Percentiles rank a stretch among this genome's conserved stretches.
phyloP scores from a whole-genome alignment of 177 flowering plant genomes.

The Tripterygium wilfordii region DNA sequence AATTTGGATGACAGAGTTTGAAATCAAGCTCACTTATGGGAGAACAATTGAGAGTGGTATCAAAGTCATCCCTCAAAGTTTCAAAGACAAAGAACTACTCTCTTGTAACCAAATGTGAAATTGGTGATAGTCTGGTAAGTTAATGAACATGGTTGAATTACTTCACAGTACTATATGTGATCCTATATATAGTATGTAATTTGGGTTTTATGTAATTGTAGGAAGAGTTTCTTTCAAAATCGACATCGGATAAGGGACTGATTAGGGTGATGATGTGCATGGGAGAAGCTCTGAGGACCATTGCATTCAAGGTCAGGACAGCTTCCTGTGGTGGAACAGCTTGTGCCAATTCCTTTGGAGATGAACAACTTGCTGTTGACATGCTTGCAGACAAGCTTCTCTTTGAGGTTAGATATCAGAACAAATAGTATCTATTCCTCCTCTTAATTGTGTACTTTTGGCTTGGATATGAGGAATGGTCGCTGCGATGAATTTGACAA shows the following conservation, averaged over 20 bases:
- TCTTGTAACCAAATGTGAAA: conserved; percentile 56
- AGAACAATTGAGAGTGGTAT: conserved; percentile 43
- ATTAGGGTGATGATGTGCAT: conserved; percentile 78
- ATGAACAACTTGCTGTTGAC: conserved; percentile 97
- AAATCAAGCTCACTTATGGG: conserved; percentile 74
- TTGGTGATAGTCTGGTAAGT: conserved; percentile 91
- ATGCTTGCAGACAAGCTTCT: conserved; percentile 90
- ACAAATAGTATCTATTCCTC: background rate
- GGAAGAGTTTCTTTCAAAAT: conserved; percentile 86
- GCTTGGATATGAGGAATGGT: too few species aligned
- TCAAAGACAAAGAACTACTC: conserved; percentile 41
- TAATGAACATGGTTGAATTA: too few species aligned
- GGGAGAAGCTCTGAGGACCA: conserved; percentile 97
- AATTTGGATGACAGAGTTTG: conserved; percentile 57
- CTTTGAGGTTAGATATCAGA: conserved; percentile 53
- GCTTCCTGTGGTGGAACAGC: conserved; percentile 99
- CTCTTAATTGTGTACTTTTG: too few species aligned
- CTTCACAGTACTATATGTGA: too few species aligned
- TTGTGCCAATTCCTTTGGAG: conserved; percentile 93
- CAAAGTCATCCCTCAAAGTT: conserved; percentile 44
- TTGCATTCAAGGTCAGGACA: conserved; percentile 89
- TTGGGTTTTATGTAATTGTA: conserved; percentile 22
- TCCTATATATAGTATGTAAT: too few species aligned
- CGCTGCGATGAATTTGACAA: too few species aligned
- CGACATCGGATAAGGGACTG: conserved; percentile 85